Evolutionary conservation across 306 rosid species (phyloP).

Genomic region (Begonia masoniana): DNA sequence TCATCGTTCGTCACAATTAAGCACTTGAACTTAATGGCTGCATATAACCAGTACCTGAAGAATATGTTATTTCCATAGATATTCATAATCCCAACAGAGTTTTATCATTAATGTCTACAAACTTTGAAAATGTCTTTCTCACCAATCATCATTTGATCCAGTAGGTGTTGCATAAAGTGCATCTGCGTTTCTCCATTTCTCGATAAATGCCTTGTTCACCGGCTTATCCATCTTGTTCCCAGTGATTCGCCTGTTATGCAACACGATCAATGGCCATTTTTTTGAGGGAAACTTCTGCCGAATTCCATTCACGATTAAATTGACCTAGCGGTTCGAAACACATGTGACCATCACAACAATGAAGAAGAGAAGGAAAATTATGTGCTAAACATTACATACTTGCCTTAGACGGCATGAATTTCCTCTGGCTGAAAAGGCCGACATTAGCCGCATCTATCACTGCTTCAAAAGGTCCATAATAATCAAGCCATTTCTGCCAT

Average conservation of each 20-base stretch:
- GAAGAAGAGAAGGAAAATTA: slow-evolving; percentile 1
- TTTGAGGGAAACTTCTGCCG: slow-evolving; percentile 66
- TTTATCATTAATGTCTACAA: neutral
- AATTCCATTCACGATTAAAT: slow-evolving; percentile 57
- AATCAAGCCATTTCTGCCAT: slow-evolving; percentile 83
- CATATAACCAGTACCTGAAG: slow-evolving; percentile 98
- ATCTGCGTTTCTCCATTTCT: slow-evolving; percentile 65
- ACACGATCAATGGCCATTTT: slow-evolving; percentile 75
- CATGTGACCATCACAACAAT: neutral
- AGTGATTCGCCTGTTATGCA: slow-evolving; percentile 67
- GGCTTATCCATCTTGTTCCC: slow-evolving; percentile 59
- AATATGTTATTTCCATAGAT: slow-evolving; percentile 20
- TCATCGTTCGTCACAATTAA: slow-evolving; percentile 83
- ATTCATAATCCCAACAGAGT: neutral
- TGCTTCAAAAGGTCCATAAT: slow-evolving; percentile 88
- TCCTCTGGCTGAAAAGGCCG: slow-evolving; percentile 62
- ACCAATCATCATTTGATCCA: slow-evolving; percentile 96
- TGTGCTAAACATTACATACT: slow-evolving; percentile 11
- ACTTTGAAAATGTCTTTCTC: slow-evolving; percentile 16
- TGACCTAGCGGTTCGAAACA: slow-evolving; percentile 30
- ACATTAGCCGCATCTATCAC: slow-evolving; percentile 95
- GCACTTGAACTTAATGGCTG: slow-evolving; percentile 90
- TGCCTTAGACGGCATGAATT: slow-evolving; percentile 68
- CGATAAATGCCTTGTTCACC: slow-evolving; percentile 49
- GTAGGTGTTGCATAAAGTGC: slow-evolving; percentile 84